Evolutionary conservation across 164 flowering plant species (phyloP).

Genomic region (Platanus orientalis): DNA sequence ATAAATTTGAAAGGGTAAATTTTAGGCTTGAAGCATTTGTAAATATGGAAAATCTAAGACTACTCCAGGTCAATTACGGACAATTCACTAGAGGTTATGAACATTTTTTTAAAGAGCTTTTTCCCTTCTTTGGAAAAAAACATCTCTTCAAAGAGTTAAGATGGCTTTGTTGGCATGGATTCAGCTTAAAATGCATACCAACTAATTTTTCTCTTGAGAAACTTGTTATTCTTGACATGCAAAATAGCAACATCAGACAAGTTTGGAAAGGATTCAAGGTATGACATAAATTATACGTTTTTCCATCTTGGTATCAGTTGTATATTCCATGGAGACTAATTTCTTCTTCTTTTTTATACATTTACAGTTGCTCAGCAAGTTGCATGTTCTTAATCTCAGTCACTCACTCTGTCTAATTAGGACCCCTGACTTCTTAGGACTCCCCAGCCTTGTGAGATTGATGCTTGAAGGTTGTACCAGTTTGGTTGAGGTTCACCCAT

Average conservation of each 20-base stretch:
- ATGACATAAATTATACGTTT: background rate
- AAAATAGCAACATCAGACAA: slow-evolving; percentile 7
- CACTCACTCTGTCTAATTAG: too few relatives aligned
- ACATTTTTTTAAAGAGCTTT: slow-evolving; percentile 4
- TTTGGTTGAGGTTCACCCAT: slow-evolving; percentile 8
- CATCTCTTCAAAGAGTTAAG: slow-evolving; percentile 8
- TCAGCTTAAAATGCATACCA: slow-evolving; percentile 13
- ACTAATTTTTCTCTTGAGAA: slow-evolving; percentile 2
- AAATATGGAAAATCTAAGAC: slow-evolving; percentile 15
- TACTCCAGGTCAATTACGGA: slow-evolving; percentile 12
- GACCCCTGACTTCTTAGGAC: too few relatives aligned
- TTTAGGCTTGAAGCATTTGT: slow-evolving; percentile 6
- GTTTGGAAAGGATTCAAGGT: slow-evolving; percentile 9
- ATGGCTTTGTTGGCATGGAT: slow-evolving; percentile 19
- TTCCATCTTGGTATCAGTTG: background rate
- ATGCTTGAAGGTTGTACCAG: slow-evolving; percentile 13
- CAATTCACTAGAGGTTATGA: background rate
- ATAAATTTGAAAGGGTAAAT: background rate
- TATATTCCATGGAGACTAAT: background rate
- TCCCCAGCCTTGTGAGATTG: background rate
- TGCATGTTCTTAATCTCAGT: too few relatives aligned
- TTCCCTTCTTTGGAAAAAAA: too few relatives aligned
- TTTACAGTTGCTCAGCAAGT: too few relatives aligned
- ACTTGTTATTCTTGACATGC: slow-evolving; percentile 17
- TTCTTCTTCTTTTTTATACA: background rate